Evolutionary conservation across 306 rosid species (phyloP), one percentile per base, ranked within the genome.

Genomic region (Prunus mira): DNA sequence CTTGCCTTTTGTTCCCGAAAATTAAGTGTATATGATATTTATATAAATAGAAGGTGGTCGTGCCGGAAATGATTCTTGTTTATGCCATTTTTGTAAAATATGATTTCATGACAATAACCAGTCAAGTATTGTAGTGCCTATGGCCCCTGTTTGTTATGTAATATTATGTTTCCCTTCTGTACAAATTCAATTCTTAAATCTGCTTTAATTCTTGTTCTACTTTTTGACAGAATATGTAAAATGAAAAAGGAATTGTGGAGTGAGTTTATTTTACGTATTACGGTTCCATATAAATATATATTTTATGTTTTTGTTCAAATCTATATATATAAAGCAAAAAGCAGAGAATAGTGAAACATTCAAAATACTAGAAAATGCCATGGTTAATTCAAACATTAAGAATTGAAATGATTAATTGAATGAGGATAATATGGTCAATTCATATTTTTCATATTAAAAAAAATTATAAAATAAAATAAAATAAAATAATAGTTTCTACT

Each of bases 21-120:
- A 85, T 83, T 77, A 82, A 85, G 83, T 92, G 93, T 90, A 89
- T 69, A 89, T 89, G 89, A 89, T 78, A 78, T 85, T 72, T 83
- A 89, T 87, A 82, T 71, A 87, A 85, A 81, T 73, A 45, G 84
- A 75, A 76, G 78, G 54, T 67, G 73, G 70, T 22, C 66, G 76
- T 73, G 78, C 77, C 67, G 80, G 73, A 75, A 79, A 80, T 76
- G 81, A 82, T 91, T 88, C 43, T 80, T 83, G 81, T 80, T 73
- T 47, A 72, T 75, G 76, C 63, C 57, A 75, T 80, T 72, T 77
- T 84, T 89, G 91, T 91, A 88, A 82, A 65, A 88, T 86, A 82
- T 89, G 82, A 67, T 78, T 84, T 66, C 9, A 45, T 56, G 60
- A 49, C 55, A 64, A 56, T 64, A 28, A 32, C 68, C 63, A 76